Base-by-base conservation (phyloP, 306 rosid genomes). In the Casuarina equisetifolia region DNA sequence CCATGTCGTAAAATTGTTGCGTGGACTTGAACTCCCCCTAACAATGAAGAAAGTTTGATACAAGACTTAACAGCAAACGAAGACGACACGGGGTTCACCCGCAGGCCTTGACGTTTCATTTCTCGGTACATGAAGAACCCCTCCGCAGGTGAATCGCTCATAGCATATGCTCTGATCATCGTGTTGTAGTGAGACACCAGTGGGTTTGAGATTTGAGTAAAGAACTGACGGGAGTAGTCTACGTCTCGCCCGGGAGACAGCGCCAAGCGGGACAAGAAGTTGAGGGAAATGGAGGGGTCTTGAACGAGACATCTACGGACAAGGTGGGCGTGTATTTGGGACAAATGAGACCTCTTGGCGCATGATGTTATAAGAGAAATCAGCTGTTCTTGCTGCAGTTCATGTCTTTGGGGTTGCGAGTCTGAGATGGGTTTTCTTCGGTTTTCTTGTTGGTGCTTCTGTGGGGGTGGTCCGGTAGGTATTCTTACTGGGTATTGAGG, bases 301-400 rank as follows among this genome's bases (percentile, higher is more conserved):
- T 81, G 83, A 71, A 86, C 19, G 57, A 87, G 90, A 39, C 86
- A 67, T 12, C 84, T 75, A 43, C 80, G 80, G 79, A 92, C 13
- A 40, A 89, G 83, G 57, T 69, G 91, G 85, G 98, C 93, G 69
- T 92, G 98, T 69, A 92, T 86, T 89, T 92, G 97, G 77, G 80
- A 88, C 80, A 94, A 79, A 10, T 86, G 91, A 81, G 86, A 39
- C 57, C 73, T 88, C 0, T 45, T 70, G 68, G 89, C 68, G 76
- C 85, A 79, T 39, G 87, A 89, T 83, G 89, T 83, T 35, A 94
- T 76, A 70, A 85, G 74, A 45, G 86, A 86, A 82, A 87, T 76
- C 12, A 90, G 58, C 0, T 5, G 51, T 0, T 9, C 11, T 48
- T 48, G 61, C n/a, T 54, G 8, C 16, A 20, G 77, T 43, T 88